phyloP scores from a whole-genome alignment of 176 grass and related monocot genomes.

The Zoysia pacifica region DNA sequence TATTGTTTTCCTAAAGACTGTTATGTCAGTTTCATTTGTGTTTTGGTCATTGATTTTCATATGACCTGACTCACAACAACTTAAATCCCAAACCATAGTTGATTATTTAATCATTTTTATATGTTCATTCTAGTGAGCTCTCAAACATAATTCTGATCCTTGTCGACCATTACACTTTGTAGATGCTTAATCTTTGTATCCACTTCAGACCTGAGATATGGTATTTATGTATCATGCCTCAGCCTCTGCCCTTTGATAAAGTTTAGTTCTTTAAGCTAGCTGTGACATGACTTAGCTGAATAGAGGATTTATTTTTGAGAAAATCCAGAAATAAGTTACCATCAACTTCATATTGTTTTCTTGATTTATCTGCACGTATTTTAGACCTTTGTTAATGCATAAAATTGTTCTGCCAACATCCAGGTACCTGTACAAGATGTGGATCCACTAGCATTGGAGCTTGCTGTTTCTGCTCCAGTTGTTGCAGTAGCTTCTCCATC shows the following conservation, averaged over 20 bases:
- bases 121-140: not conserved
- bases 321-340: not conserved
- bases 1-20: not conserved
- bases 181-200: not conserved
- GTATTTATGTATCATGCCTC: constrained; percentile 1
- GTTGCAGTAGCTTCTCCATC: constrained; percentile 98
- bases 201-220: not conserved
- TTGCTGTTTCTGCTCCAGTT: constrained; percentile 84
- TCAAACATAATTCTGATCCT: not conserved
- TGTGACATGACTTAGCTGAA: not conserved
- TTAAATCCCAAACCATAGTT: not conserved
- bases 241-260: not conserved
- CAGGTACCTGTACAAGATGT: constrained; percentile 79
- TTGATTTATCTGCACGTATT: not conserved
- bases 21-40: not conserved
- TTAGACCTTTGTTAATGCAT: constrained; percentile 17
- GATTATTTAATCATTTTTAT: constrained; percentile 8
- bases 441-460: constrained; percentile 48
- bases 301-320: not conserved
- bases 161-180: not conserved
- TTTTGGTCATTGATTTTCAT: not conserved
- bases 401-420: constrained; percentile 15
- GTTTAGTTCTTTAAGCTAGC: constrained; percentile 14
- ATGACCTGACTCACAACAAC: not conserved
- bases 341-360: not conserved